Conservation (phyloP, 352 stramenopile species). For the Phytophthora cactorum region DNA sequence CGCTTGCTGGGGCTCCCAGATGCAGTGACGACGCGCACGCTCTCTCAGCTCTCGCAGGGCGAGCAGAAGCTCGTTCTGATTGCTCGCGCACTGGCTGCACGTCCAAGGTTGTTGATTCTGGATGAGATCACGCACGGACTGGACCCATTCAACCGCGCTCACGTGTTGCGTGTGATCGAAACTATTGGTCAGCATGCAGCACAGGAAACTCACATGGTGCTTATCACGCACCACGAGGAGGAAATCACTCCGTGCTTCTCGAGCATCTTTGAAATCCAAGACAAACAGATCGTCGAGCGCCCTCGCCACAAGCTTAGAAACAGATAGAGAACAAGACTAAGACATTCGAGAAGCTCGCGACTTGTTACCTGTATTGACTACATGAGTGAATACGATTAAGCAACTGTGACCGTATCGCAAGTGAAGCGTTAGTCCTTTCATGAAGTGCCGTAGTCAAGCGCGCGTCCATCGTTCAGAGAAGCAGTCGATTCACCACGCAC, state of each 20-base stretch:
- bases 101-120: slow-evolving; percentile 86
- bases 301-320: slow-evolving; percentile 8
- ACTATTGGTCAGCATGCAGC: slow-evolving; percentile 63
- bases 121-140: slow-evolving; percentile 94
- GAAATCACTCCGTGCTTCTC: slow-evolving; percentile 87
- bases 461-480: background rate
- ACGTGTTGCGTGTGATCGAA: slow-evolving; percentile 81
- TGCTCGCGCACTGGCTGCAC: slow-evolving; percentile 72
- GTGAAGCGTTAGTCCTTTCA: slow-evolving; percentile 7
- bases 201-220: slow-evolving; percentile 68
- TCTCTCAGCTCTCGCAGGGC: slow-evolving; percentile 88
- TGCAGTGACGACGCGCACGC: slow-evolving; percentile 44
- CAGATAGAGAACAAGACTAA: slow-evolving; percentile 15
- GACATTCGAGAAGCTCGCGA: no score
- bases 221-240: slow-evolving; percentile 94
- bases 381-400: no score
- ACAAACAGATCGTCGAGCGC: slow-evolving; percentile 60
- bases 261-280: slow-evolving; percentile 83
- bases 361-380: no score
- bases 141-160: slow-evolving; percentile 82
- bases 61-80: slow-evolving; percentile 94
- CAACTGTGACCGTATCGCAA: background rate
- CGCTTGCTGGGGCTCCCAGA: slow-evolving; percentile 44
- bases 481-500: slow-evolving; percentile 3
- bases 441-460: slow-evolving; percentile 30